Evolutionary conservation across 2,329 filamentous ascomycete species (phyloP).

Genomic region (Sporothrix phasma): DNA sequence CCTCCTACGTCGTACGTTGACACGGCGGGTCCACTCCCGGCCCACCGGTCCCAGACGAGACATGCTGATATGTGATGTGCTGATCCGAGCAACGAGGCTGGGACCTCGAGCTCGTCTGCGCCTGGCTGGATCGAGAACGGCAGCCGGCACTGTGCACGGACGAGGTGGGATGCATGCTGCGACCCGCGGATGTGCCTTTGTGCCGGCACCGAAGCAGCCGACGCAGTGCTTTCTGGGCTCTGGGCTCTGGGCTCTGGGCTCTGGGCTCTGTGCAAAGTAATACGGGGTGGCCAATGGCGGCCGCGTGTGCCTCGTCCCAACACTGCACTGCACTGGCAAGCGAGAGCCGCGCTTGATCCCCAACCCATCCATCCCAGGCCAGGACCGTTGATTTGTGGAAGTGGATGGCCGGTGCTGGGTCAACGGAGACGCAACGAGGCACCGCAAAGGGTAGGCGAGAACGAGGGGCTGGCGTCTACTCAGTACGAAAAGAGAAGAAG

Average conservation of each 20-base stretch:
- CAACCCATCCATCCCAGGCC: background rate
- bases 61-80: background rate
- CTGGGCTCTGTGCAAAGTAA: too few species aligned
- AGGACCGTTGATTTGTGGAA: background rate
- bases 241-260: too few species aligned
- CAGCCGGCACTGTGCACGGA: background rate
- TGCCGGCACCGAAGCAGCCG: background rate
- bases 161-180: background rate
- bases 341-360: background rate
- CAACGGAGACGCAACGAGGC: too few species aligned
- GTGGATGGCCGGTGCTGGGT: background rate
- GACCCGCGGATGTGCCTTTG: background rate
- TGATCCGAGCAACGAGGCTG: background rate
- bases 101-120: background rate
- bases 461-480: too few species aligned
- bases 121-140: background rate
- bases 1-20: background rate
- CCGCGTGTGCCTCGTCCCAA: background rate
- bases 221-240: background rate
- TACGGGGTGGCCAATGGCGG: background rate
- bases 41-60: background rate
- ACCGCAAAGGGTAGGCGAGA: background rate
- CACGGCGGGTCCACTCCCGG: background rate
- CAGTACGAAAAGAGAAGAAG: background rate
- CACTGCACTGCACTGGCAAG: background rate